Percentiles rank a stretch among this genome's conserved stretches.
Evolutionary conservation across 345 rosid species (phyloP).

Genomic region (Euclidium syriacum): DNA sequence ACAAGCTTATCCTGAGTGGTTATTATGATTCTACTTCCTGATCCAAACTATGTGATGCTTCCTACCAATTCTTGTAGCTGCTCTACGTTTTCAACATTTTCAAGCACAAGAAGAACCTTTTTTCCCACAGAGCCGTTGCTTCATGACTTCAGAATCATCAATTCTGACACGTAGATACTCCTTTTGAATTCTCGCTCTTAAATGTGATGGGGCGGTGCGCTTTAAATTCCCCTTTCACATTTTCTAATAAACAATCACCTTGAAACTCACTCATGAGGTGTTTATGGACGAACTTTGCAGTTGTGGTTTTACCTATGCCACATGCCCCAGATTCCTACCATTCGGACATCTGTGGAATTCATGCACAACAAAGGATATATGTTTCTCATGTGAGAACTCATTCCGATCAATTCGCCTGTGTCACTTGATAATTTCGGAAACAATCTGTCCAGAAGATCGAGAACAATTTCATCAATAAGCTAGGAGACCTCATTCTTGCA

Average conservation of each 20-base stretch:
- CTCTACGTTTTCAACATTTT: slow-evolving; percentile 13
- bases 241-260: not conserved
- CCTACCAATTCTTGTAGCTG: slow-evolving; percentile 13
- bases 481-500: not conserved
- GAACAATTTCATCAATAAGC: not conserved
- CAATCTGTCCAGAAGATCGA: not conserved
- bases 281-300: not conserved
- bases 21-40: slow-evolving; percentile 18
- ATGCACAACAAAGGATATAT: not conserved
- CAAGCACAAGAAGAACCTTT: slow-evolving; percentile 23
- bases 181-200: no score
- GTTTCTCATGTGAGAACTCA: not conserved
- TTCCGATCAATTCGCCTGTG: not conserved
- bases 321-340: slow-evolving; percentile 13
- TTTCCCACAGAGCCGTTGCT: slow-evolving; percentile 5
- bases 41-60: slow-evolving; percentile 10
- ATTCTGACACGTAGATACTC: no score
- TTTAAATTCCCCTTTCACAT: not conserved
- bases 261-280: not conserved
- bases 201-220: no score
- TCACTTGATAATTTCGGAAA: not conserved
- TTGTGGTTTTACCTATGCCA: slow-evolving; percentile 6
- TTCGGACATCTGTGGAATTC: not conserved
- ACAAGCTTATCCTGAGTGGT: slow-evolving; percentile 19
- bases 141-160: no score